A percentile compares a stretch with the other conserved stretches of the same genome.
Evolutionary conservation across 805 yeast genomes (phyloP).

Genomic region (Lipomyces yamanashiensis): DNA sequence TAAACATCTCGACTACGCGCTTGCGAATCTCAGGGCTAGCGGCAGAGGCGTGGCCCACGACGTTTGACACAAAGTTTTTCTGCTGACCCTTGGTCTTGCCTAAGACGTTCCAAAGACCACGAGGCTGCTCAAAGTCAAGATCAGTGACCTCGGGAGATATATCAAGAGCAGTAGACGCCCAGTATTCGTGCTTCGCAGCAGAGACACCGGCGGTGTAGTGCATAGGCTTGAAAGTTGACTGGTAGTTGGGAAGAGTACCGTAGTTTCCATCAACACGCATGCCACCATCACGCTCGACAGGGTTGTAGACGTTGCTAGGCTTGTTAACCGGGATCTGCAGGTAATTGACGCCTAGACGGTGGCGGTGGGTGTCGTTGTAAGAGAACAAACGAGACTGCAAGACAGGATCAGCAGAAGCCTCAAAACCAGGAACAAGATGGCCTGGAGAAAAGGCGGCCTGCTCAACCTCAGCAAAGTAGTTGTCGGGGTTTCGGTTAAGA

Average conservation of each 20-base stretch:
- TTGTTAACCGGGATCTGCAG: slow-evolving; percentile 72
- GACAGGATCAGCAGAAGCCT: slow-evolving; percentile 78
- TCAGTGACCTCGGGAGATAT: slow-evolving; percentile 60
- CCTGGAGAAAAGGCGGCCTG: slow-evolving; percentile 73
- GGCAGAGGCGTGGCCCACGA: slow-evolving; percentile 68
- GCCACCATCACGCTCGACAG: slow-evolving; percentile 66
- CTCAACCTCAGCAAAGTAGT: slow-evolving; percentile 58
- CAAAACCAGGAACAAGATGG: slow-evolving; percentile 75
- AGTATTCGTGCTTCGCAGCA: slow-evolving; percentile 70
- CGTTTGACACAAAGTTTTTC: slow-evolving; percentile 78
- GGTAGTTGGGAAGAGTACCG: slow-evolving; percentile 57
- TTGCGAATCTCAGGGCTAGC: slow-evolving; percentile 82
- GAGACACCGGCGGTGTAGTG: slow-evolving; percentile 39
- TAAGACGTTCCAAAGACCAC: slow-evolving; percentile 76
- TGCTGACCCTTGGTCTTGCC: slow-evolving; percentile 83
- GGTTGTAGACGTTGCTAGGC: slow-evolving; percentile 51
- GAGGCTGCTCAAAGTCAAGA: slow-evolving; percentile 77
- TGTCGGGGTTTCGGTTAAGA: slow-evolving; percentile 60
- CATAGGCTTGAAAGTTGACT: slow-evolving; percentile 32
- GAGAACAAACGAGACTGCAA: slow-evolving; percentile 77
- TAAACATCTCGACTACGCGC: slow-evolving; percentile 74
- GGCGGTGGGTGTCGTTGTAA: slow-evolving; percentile 76
- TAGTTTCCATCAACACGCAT: slow-evolving; percentile 54
- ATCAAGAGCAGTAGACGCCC: slow-evolving; percentile 82
- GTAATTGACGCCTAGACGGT: slow-evolving; percentile 73